Evolutionary conservation across 2,329 filamentous ascomycete genomes (phyloP).

Genomic region (Phialemonium atrogriseum): DNA sequence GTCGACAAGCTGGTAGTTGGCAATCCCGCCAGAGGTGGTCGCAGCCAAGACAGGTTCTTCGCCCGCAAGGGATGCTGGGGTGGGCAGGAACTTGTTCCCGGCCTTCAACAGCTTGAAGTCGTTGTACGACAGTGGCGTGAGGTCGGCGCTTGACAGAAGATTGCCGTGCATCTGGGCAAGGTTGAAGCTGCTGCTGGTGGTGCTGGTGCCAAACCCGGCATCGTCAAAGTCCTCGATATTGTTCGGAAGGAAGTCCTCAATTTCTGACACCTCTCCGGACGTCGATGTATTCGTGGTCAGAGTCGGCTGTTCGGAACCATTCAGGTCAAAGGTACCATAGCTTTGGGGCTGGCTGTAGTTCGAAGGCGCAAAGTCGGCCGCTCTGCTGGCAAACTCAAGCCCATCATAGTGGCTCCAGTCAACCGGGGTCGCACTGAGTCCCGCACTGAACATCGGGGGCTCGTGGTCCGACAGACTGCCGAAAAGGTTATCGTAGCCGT

Average conservation of each 20-base stretch:
- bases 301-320: conserved; percentile 45
- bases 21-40: conserved; percentile 7
- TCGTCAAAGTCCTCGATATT: conserved; percentile 32
- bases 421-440: conserved; percentile 46
- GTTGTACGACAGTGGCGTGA: conserved; percentile 45
- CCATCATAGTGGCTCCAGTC: conserved; percentile 45
- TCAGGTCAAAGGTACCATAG: conserved; percentile 46
- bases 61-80: conserved; percentile 27
- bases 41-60: conserved; percentile 37
- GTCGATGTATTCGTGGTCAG: conserved; percentile 54
- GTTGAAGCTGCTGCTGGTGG: conserved; percentile 36
- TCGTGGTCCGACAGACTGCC: conserved; percentile 42
- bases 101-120: conserved; percentile 44
- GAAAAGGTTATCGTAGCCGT: conserved; percentile 45
- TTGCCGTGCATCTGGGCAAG: conserved; percentile 36
- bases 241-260: conserved; percentile 46
- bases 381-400: conserved; percentile 38
- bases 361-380: conserved; percentile 40
- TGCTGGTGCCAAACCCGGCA: conserved; percentile 34
- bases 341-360: conserved; percentile 48
- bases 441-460: conserved; percentile 53
- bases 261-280: conserved; percentile 60
- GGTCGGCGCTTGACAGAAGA: conserved; percentile 31
- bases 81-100: conserved; percentile 34
- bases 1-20: conserved; percentile 23